These are phyloP conservation scores for Benincasa hispida DNA, from an alignment of 306 rosid genomes.

Conservation along the genomic window DNA sequence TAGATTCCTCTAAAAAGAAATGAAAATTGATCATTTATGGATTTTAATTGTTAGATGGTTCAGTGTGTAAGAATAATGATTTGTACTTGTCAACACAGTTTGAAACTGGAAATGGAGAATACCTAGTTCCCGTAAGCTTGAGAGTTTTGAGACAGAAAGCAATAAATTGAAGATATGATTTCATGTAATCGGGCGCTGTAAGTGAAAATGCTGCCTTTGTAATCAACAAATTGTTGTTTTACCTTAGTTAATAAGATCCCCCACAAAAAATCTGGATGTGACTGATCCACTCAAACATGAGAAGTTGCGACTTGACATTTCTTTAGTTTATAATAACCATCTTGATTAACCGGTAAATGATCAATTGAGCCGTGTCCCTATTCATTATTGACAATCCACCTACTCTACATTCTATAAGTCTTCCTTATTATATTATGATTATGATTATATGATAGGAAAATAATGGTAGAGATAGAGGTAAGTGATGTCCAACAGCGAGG, in stretches of 20 bases:
- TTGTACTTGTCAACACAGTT: conserved; percentile 35
- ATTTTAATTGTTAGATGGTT: neutral
- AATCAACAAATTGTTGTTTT: neutral
- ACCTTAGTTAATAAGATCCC: neutral
- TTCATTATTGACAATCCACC: no score
- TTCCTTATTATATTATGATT: no score
- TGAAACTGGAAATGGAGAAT: conserved; percentile 94
- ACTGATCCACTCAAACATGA: neutral
- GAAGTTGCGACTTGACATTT: neutral
- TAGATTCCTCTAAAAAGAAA: neutral
- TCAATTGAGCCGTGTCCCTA: no score
- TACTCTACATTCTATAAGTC: no score
- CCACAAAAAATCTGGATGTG: neutral
- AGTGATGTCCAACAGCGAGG: no score
- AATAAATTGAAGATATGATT: conserved; percentile 38
- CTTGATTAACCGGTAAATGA: no score
- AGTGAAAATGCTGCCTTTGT: neutral
- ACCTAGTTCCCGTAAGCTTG: conserved; percentile 49
- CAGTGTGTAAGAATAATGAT: neutral
- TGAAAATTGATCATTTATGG: neutral
- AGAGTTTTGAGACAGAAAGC: conserved; percentile 55
- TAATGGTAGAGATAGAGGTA: no score
- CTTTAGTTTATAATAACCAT: neutral
- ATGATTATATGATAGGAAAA: no score
- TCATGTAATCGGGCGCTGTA: conserved; percentile 55